These are phyloP conservation scores for Thielaviopsis populi DNA, from an alignment of 2,329 filamentous ascomycete genomes.

Conservation along the genomic window DNA sequence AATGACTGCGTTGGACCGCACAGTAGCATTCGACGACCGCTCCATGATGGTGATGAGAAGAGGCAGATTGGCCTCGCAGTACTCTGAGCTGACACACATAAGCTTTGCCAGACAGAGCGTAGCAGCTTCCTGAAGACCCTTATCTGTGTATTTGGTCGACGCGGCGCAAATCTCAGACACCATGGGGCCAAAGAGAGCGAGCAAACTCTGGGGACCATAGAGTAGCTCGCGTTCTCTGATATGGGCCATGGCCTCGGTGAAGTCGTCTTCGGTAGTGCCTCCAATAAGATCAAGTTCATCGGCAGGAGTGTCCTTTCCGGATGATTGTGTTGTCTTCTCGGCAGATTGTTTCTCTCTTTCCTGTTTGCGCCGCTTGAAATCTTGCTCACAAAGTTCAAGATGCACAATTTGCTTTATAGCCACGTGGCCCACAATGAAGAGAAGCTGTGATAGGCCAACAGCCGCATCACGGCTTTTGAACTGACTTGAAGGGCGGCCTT, in stretches of 20 bases:
- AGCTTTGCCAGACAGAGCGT: constrained; percentile 92
- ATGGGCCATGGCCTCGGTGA: constrained; percentile 71
- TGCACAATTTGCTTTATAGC: constrained; percentile 99
- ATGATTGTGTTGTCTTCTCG: constrained; percentile 29
- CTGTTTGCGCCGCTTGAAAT: constrained; percentile 93
- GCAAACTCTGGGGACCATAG: constrained; percentile 66
- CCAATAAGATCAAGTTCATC: constrained; percentile 94
- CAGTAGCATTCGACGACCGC: constrained; percentile 78
- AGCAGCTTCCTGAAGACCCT: constrained; percentile 79
- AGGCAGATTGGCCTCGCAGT: constrained; percentile 83
- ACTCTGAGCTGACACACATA: constrained; percentile 95
- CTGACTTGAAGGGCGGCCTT: constrained; percentile 29
- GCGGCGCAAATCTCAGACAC: constrained; percentile 90
- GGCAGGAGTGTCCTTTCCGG: constrained; percentile 47
- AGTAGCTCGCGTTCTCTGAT: constrained; percentile 72
- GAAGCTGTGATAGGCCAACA: constrained; percentile 68
- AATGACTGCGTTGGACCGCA: constrained; percentile 90
- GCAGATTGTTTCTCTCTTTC: constrained; percentile 59
- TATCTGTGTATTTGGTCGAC: constrained; percentile 82
- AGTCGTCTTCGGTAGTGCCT: constrained; percentile 88
- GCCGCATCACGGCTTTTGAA: constrained; percentile 42
- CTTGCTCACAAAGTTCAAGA: constrained; percentile 88
- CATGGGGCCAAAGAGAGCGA: constrained; percentile 81
- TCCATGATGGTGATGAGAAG: constrained; percentile 97
- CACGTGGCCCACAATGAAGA: constrained; percentile 91